phyloP scores from a whole-genome alignment of 192 early-diverging fungal species.

The Dissophora globulifera region DNA sequence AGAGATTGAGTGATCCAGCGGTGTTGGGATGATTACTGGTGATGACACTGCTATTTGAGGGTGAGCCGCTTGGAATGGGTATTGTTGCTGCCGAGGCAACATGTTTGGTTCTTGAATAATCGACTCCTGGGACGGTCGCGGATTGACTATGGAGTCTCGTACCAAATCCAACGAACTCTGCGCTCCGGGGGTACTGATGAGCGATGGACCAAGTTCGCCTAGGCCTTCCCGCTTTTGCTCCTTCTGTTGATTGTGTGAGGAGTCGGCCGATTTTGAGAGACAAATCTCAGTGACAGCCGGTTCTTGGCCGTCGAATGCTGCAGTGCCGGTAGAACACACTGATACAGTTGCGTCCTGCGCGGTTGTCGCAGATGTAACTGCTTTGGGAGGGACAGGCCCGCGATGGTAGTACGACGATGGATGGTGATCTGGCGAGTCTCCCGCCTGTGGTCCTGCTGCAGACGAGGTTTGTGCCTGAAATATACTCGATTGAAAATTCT shows the following conservation, averaged over 20 bases:
- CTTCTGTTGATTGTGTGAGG: too few species aligned
- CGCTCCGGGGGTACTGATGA: too few species aligned
- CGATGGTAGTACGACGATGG: conserved; percentile 21
- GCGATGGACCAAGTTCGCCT: too few species aligned
- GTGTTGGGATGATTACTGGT: conserved; percentile 40
- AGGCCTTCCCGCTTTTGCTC: too few species aligned
- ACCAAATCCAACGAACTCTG: too few species aligned
- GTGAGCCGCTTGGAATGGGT: conserved; percentile 28
- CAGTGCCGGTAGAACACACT: too few species aligned
- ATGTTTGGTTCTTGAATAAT: too few species aligned
- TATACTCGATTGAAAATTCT: background rate
- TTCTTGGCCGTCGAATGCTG: too few species aligned
- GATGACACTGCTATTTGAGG: conserved; percentile 27
- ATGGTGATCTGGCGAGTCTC: conserved; percentile 8
- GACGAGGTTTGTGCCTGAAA: background rate
- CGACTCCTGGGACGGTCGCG: background rate
- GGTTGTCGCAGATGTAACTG: conserved; percentile 9
- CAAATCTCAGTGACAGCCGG: conserved; percentile 9
- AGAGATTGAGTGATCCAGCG: conserved; percentile 34
- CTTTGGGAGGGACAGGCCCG: background rate
- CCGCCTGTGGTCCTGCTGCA: background rate
- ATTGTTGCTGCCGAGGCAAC: conserved; percentile 2
- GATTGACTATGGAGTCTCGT: too few species aligned
- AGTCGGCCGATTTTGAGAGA: conserved; percentile 3
- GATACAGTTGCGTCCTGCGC: too few species aligned